phyloP scores from a whole-genome alignment of 345 rosid species.

The Populus pruinosa region DNA sequence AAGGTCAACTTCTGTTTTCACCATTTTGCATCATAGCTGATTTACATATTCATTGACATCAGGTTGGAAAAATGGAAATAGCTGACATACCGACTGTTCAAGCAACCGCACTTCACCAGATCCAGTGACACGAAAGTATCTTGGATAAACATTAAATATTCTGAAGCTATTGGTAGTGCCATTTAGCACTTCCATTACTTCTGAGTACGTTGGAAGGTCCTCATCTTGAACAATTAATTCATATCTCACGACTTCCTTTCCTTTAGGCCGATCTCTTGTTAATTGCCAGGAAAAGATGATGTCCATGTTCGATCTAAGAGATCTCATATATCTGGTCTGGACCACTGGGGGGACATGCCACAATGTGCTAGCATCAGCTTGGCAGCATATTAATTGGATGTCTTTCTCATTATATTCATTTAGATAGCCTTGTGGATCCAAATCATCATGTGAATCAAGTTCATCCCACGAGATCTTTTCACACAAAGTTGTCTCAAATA shows the following conservation, averaged over 20 bases:
- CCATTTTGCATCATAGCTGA: not conserved
- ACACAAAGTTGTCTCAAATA: slow-evolving; percentile 44
- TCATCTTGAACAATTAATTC: slow-evolving; percentile 29
- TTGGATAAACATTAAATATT: slow-evolving; percentile 41
- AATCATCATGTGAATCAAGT: slow-evolving; percentile 16
- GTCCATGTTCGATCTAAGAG: slow-evolving; percentile 34
- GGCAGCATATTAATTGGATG: slow-evolving; percentile 49
- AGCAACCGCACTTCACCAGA: slow-evolving; percentile 44
- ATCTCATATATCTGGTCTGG: slow-evolving; percentile 33
- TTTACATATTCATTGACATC: not conserved
- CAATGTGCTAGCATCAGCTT: slow-evolving; percentile 43
- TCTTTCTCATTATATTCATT: slow-evolving; percentile 35
- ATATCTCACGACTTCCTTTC: slow-evolving; percentile 42
- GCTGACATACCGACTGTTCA: slow-evolving; percentile 31
- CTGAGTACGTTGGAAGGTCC: slow-evolving; percentile 38
- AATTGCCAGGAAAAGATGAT: slow-evolving; percentile 42
- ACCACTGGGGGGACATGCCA: slow-evolving; percentile 48
- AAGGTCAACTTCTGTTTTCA: not conserved
- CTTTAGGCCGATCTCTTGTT: slow-evolving; percentile 41
- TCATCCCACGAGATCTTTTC: slow-evolving; percentile 38
- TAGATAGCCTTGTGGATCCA: slow-evolving; percentile 40
- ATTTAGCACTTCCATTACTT: slow-evolving; percentile 38
- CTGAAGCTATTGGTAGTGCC: slow-evolving; percentile 34
- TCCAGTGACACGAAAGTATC: slow-evolving; percentile 47
- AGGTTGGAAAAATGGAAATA: not conserved